Evolutionary conservation across 306 rosid genomes (phyloP), one percentile per base, ranked within the genome.

Genomic region (Psophocarpus tetragonolobus): DNA sequence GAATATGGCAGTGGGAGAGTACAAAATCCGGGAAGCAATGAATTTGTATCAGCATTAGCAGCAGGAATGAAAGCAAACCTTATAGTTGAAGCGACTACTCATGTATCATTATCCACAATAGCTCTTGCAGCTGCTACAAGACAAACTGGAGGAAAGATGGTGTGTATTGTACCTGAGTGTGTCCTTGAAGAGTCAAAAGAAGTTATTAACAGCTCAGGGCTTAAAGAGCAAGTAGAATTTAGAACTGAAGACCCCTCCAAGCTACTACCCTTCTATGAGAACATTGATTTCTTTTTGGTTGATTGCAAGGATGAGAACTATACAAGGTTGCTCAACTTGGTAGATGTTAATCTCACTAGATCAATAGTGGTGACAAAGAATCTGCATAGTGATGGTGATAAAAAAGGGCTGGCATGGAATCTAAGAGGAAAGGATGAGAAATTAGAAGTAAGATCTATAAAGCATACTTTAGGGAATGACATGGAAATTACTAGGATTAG

Each of bases 51-150:
- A 9, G 96, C 93, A 36, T 63, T 88, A 65, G 93, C 96, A 38
- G 91, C 93, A 23, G 90, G 96, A 42, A 84, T 85, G 87, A 88
- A 68, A 77, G 90, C 89, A 26, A 85, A 88, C 53, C 88, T 87
- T 8, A 84, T 88, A 24, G 87, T 88, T 63, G 90, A 91, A 73
- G 93, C 87, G 54, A 68, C 87, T 27, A 79, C 89, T 2, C 66
- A 36, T 14, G 80, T 81, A 54, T 87, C 93, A 0, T 85, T 82
- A 18, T 87, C 88, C 15, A 91, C 96, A 26, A 76, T 85, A 57
- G 90, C 89, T 69, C 79, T 91, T 11, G 96, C 89, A 11, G 84
- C 80, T 0, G 93, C 93, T 0, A 90, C 90, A 0, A 64, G 79
- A 20, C 89, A 91, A 62, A 88, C 85, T 0, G 90, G 89, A 23